Percentiles rank a stretch among this genome's conserved stretches.
These are phyloP conservation scores for Perkinsus chesapeaki DNA, from an alignment of 169 alveolate species.

Conservation along the genomic window DNA sequence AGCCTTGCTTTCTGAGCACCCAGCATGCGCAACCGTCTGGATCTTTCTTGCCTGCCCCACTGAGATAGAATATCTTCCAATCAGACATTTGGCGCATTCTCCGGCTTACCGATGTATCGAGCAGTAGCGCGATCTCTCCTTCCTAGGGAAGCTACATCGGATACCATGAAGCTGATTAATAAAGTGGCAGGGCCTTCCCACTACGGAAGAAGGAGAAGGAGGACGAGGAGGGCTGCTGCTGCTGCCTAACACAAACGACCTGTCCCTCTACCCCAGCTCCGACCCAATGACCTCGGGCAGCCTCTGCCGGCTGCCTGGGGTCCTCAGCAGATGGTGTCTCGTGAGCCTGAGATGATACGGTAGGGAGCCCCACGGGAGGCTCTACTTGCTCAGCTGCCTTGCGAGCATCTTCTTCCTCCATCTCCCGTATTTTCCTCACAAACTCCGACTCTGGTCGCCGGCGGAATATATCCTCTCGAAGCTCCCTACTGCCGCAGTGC, in stretches of 20 bases:
- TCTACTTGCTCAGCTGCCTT: background rate
- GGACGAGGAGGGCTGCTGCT: no score
- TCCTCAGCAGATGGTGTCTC: no score
- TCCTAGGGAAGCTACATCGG: background rate
- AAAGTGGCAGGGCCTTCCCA: background rate
- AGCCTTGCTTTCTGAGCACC: background rate
- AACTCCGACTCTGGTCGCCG: background rate
- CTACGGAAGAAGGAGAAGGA: no score
- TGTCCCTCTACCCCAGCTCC: no score
- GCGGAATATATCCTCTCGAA: background rate
- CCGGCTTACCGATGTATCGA: background rate
- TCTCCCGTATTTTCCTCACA: background rate
- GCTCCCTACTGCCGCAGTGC: background rate
- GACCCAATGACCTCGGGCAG: no score
- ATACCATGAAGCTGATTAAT: background rate
- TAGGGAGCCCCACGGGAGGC: background rate
- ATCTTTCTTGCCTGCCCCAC: background rate
- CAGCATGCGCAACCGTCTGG: background rate
- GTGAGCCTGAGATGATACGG: no score
- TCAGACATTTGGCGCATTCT: background rate
- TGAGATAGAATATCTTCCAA: background rate
- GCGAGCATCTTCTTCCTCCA: background rate
- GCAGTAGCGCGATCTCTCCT: background rate
- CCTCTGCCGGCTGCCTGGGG: background rate
- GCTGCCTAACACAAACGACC: no score